Evolutionary conservation across 306 rosid genomes (phyloP), one percentile per base, ranked within the genome.

Genomic region (Prosopis cineraria): DNA sequence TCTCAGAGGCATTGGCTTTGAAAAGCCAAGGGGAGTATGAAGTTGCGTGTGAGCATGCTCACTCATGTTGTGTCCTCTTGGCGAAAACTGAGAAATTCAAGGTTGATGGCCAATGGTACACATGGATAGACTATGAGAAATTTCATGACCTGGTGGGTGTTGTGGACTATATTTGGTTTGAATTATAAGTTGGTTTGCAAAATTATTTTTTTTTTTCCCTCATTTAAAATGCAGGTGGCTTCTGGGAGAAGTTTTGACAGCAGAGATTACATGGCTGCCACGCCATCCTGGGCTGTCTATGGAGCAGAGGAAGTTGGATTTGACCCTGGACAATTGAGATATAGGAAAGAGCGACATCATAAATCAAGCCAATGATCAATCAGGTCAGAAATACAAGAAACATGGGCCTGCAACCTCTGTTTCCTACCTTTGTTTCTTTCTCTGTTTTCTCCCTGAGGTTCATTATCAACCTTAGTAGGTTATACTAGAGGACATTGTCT

Each of bases 91-190:
- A 84, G n/a, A 93, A 95, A 84, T 95, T 93, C 90, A 93, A 87
- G 89, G 83, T 93, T 79, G 80, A 91, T 44, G 97, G 93, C 76
- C 91, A 85, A 70, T 95, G 99, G 99, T 77, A 87, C 84, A 95
- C 99, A 1, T 95, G 99, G 99, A 95, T 95, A 75, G 98, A 95
- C 78, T 95, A 95, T 53, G 98, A 90, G 48, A 95, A 88, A 84
- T 95, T 95, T 74, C 97, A 95, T 74, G 93, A 91, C 79, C 85
- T 95, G 98, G 99, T 94, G 50, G 17, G 92, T 78, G 43, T 55
- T 68, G 24, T 13, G 31, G 29, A 55, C 31, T 24, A 10, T 55
- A 55, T 55, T 10, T 10, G 6, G 30, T 56, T 48, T 63, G 59
- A 71, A 34, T 37, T 33, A 19, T 72, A 59, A 9, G 41, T 55